phyloP scores from a whole-genome alignment of 2,329 filamentous ascomycete species.

The Fusarium sp. region DNA sequence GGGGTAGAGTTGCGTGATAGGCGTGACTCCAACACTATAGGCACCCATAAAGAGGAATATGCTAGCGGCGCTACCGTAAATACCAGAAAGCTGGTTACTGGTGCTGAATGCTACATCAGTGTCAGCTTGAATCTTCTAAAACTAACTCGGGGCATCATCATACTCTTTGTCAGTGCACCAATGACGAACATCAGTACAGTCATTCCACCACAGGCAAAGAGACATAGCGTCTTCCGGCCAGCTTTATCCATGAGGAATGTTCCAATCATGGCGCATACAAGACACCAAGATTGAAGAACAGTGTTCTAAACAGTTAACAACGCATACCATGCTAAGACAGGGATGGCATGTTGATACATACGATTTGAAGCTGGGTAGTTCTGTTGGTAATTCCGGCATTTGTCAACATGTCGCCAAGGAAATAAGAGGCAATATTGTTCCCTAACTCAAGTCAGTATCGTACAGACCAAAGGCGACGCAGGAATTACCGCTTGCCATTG shows the following conservation, averaged over 20 bases:
- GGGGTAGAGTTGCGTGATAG: not conserved
- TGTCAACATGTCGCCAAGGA: not conserved
- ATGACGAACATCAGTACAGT: not conserved
- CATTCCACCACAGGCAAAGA: not conserved
- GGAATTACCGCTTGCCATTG: not conserved
- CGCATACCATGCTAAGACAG: accelerated
- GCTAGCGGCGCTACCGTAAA: not conserved
- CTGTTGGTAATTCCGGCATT: not conserved
- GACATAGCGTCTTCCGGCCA: not conserved
- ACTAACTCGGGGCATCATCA: too few relatives aligned
- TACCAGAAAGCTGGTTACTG: not conserved
- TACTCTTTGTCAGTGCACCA: not conserved
- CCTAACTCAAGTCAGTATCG: not conserved
- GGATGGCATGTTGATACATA: not conserved
- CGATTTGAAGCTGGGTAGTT: not conserved
- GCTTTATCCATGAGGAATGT: not conserved
- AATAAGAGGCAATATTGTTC: not conserved
- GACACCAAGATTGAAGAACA: not conserved
- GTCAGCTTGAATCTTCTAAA: accelerated
- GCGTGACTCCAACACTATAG: not conserved
- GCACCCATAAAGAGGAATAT: not conserved
- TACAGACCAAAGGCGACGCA: accelerated
- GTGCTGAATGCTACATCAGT: not conserved
- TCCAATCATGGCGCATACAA: not conserved
- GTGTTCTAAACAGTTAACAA: not conserved